Percentiles rank a stretch among this genome's conserved stretches.
Evolutionary conservation across 495 filamentous ascomycete species (phyloP).

Genomic region (Bryoglossum gracile): DNA sequence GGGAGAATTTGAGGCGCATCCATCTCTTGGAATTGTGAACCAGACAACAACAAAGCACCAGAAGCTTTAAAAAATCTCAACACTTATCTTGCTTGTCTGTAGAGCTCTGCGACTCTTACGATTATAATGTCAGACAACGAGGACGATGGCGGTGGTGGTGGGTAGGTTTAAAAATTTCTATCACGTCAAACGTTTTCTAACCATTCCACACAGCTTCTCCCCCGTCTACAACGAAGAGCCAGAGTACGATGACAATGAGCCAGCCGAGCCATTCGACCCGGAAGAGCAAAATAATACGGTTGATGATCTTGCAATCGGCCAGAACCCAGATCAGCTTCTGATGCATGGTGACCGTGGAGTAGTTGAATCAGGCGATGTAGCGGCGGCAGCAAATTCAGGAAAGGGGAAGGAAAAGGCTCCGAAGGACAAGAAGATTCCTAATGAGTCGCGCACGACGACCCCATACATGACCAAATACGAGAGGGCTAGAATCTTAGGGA

Average conservation of each 20-base stretch:
- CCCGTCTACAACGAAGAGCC: slow-evolving; percentile 57
- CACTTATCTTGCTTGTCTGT: not conserved
- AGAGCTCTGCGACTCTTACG: slow-evolving; percentile 1
- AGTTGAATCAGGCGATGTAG: slow-evolving; percentile 68
- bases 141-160: slow-evolving; percentile 58
- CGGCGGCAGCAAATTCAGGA: slow-evolving; percentile 50
- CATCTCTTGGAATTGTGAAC: slow-evolving; percentile 11
- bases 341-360: slow-evolving; percentile 48
- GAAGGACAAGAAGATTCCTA: slow-evolving; percentile 84
- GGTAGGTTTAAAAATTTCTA: slow-evolving; percentile 16
- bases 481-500: slow-evolving; percentile 84
- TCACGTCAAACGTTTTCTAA: not conserved
- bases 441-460: slow-evolving; percentile 83
- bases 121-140: slow-evolving; percentile 80
- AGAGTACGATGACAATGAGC: slow-evolving; percentile 49
- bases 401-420: slow-evolving; percentile 46
- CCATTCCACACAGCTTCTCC: slow-evolving; percentile 15
- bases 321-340: slow-evolving; percentile 32
- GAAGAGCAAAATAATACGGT: slow-evolving; percentile 41
- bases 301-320: slow-evolving; percentile 36
- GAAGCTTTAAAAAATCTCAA: not conserved
- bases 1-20: not conserved
- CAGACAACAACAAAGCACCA: not conserved
- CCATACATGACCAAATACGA: slow-evolving; percentile 99
- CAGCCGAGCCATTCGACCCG: slow-evolving; percentile 44